These are phyloP conservation scores for Dactylellina leptospora DNA, from an alignment of 2,329 filamentous ascomycete species.

Conservation along the genomic window DNA sequence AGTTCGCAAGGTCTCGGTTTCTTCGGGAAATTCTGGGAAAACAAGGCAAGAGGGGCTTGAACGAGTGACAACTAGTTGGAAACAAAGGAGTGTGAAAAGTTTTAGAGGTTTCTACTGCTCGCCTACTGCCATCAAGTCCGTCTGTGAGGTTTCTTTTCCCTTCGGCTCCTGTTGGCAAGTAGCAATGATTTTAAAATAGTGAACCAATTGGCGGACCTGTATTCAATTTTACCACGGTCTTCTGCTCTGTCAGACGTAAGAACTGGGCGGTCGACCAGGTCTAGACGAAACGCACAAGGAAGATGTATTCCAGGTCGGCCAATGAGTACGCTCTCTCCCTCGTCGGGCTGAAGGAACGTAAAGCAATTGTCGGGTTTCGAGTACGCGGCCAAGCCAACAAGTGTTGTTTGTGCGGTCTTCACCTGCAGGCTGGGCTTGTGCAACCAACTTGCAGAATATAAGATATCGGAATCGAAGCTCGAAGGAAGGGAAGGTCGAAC, in stretches of 20 bases:
- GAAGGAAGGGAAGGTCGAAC: neutral
- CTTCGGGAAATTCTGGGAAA: slow-evolving; percentile 24
- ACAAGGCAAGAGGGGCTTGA: slow-evolving; percentile 24
- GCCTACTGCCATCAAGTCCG: slow-evolving; percentile 40
- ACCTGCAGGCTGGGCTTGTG: neutral
- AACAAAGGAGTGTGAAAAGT: slow-evolving; percentile 33
- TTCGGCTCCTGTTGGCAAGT: slow-evolving; percentile 12
- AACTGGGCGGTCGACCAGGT: slow-evolving; percentile 19
- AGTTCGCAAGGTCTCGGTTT: slow-evolving; percentile 34
- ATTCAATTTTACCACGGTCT: slow-evolving; percentile 32
- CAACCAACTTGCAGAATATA: no score
- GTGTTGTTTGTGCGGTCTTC: slow-evolving; percentile 13
- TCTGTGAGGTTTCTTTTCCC: neutral
- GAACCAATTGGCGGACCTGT: slow-evolving; percentile 29
- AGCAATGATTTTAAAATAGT: slow-evolving; percentile 8
- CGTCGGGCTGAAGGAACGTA: slow-evolving; percentile 1
- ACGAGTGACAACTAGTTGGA: slow-evolving; percentile 50
- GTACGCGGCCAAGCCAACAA: neutral
- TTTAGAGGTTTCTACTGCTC: slow-evolving; percentile 28
- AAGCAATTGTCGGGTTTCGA: no score
- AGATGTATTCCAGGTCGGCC: slow-evolving; percentile 16
- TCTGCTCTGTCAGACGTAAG: slow-evolving; percentile 16
- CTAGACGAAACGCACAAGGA: slow-evolving; percentile 19
- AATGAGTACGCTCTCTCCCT: slow-evolving; percentile 20
- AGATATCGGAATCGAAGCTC: neutral